These are phyloP conservation scores for Drechmeria coniospora DNA, from an alignment of 2,329 filamentous ascomycete species.

Conservation along the genomic window DNA sequence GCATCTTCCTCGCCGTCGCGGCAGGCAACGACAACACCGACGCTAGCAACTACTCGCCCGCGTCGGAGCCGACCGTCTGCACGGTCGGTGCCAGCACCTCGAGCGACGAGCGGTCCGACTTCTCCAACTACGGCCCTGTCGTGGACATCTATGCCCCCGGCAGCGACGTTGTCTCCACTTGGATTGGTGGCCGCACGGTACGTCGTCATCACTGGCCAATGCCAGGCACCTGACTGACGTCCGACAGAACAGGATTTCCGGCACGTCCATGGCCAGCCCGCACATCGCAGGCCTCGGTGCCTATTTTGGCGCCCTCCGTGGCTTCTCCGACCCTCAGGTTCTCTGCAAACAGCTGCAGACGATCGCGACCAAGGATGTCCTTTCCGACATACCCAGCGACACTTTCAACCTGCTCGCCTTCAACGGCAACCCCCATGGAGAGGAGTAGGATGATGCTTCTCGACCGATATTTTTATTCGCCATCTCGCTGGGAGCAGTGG, in stretches of 20 bases:
- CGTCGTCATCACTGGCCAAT: not conserved
- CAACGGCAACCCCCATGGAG: constrained; percentile 20
- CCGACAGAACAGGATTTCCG: constrained; percentile 49
- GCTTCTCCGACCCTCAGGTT: constrained; percentile 22
- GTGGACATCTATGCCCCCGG: constrained; percentile 26
- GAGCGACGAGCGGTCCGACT: constrained; percentile 19
- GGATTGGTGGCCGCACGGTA: constrained; percentile 1
- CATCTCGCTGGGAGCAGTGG: too few relatives aligned
- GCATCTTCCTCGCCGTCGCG: constrained; percentile 24
- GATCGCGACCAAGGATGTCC: constrained; percentile 53
- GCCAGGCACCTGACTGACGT: not conserved
- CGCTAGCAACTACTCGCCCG: constrained; percentile 25
- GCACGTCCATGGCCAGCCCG: constrained; percentile 89
- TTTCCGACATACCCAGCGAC: constrained; percentile 62
- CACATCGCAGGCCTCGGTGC: constrained; percentile 82
- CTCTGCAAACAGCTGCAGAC: constrained; percentile 30
- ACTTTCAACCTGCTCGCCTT: constrained; percentile 68
- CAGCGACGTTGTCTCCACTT: constrained; percentile 20
- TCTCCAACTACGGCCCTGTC: constrained; percentile 27
- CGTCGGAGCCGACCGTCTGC: constrained; percentile 24
- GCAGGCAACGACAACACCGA: constrained; percentile 25
- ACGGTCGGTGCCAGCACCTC: constrained; percentile 27
- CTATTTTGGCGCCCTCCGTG: constrained; percentile 47
- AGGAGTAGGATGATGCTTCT: not conserved
- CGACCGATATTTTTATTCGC: not conserved